Conservation (phyloP, 768 basidiomycete genomes). For the Lyophyllum decastes region DNA sequence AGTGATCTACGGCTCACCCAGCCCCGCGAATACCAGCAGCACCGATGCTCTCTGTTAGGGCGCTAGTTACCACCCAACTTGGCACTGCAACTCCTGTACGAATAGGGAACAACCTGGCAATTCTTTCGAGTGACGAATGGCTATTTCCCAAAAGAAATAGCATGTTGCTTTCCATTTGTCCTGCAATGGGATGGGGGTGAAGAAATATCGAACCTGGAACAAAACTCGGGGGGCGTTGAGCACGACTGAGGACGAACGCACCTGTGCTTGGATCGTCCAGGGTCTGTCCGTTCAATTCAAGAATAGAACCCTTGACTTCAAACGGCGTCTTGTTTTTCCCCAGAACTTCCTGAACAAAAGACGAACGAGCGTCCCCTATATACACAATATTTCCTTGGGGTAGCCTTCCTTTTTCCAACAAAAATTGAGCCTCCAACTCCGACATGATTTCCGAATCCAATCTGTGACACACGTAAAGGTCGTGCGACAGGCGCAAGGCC, state of each 20-base stretch:
- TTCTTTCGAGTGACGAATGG: constrained; percentile 61
- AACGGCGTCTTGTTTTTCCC: constrained; percentile 32
- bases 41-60: constrained; percentile 54
- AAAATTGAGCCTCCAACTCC: constrained; percentile 36
- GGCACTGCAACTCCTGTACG: constrained; percentile 79
- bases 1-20: constrained; percentile 52
- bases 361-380: constrained; percentile 45
- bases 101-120: constrained; percentile 74
- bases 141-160: constrained; percentile 68
- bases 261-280: constrained; percentile 33
- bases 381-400: constrained; percentile 56
- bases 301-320: constrained; percentile 21
- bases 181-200: constrained; percentile 56
- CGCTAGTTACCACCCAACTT: constrained; percentile 73
- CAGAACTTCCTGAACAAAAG: constrained; percentile 34
- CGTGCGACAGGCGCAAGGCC: constrained; percentile 69
- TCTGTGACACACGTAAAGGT: constrained; percentile 66
- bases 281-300: constrained; percentile 26
- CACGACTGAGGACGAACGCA: constrained; percentile 13
- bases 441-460: constrained; percentile 65
- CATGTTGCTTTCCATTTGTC: constrained; percentile 24
- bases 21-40: constrained; percentile 76
- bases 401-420: constrained; percentile 23
- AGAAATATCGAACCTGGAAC: constrained; percentile 49
- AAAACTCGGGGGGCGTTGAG: background rate